A percentile compares a stretch with the other conserved stretches of the same genome.
phyloP scores from a whole-genome alignment of 2,329 filamentous ascomycete genomes.

The Akanthomyces muscarius region DNA sequence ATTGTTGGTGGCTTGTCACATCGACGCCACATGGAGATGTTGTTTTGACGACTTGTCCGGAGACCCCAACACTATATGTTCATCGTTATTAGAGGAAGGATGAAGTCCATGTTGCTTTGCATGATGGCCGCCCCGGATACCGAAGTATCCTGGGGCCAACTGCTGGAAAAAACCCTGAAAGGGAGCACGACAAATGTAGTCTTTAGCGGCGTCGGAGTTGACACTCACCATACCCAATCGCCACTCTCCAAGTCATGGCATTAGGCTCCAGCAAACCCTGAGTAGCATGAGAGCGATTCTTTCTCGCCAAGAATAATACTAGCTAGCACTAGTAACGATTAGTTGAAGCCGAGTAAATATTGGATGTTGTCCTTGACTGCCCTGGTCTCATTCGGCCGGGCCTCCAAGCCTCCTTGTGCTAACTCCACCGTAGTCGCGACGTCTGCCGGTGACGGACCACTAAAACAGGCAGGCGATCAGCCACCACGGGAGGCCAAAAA shows the following conservation, averaged over 20 bases:
- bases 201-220: background rate
- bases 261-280: background rate
- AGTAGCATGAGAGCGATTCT: background rate
- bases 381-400: background rate
- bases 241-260: background rate
- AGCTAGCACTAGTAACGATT: too few relatives aligned
- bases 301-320: background rate
- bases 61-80: too few relatives aligned
- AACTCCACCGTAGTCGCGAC: background rate
- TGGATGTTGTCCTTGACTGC: too few relatives aligned
- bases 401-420: background rate
- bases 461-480: background rate
- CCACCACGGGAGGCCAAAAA: background rate
- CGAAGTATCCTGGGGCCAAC: too few relatives aligned
- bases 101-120: too few relatives aligned
- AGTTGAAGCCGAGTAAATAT: too few relatives aligned
- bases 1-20: background rate
- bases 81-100: too few relatives aligned
- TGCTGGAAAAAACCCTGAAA: background rate
- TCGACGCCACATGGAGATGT: background rate
- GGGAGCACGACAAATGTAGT: background rate
- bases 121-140: too few relatives aligned
- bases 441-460: background rate
- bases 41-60: background rate
- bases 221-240: background rate